Evolutionary conservation across 2,329 filamentous ascomycete species (phyloP).

Genomic region (Gaeumannomyces tritici): DNA sequence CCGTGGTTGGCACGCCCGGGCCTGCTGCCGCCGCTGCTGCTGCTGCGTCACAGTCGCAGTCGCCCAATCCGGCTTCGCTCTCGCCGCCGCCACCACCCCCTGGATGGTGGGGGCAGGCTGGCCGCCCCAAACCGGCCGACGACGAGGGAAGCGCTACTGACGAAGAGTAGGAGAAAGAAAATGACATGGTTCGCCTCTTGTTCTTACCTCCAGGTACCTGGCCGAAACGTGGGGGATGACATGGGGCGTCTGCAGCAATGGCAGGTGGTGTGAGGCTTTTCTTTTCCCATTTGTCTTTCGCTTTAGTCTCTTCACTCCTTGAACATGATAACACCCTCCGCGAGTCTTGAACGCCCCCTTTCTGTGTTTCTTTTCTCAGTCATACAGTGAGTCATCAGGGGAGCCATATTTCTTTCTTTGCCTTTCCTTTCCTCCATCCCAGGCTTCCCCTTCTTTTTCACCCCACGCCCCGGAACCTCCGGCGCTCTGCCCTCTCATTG

Average conservation of each 20-base stretch:
- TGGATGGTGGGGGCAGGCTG: background rate
- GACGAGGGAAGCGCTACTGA: background rate
- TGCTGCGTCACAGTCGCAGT: too few relatives aligned
- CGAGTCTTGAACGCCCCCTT: background rate
- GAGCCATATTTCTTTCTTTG: background rate
- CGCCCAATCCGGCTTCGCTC: too few relatives aligned
- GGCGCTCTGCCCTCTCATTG: background rate
- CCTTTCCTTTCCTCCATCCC: background rate
- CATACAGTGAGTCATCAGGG: background rate
- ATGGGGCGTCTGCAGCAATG: background rate
- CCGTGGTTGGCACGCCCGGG: slow-evolving; percentile 9
- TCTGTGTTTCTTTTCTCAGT: background rate
- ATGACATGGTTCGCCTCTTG: background rate
- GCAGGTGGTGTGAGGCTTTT: background rate
- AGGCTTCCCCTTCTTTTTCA: background rate
- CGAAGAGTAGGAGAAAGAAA: background rate
- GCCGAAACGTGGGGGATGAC: too few relatives aligned
- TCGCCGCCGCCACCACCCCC: too few relatives aligned
- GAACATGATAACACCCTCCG: background rate
- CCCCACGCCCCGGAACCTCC: background rate
- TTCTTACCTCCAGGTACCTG: background rate
- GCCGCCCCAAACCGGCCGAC: too few relatives aligned
- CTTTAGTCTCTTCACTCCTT: background rate
- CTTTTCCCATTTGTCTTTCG: background rate
- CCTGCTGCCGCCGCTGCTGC: too few relatives aligned